Conservation (phyloP, 176 grass and related monocot genomes). For the Eleusine coracana region DNA sequence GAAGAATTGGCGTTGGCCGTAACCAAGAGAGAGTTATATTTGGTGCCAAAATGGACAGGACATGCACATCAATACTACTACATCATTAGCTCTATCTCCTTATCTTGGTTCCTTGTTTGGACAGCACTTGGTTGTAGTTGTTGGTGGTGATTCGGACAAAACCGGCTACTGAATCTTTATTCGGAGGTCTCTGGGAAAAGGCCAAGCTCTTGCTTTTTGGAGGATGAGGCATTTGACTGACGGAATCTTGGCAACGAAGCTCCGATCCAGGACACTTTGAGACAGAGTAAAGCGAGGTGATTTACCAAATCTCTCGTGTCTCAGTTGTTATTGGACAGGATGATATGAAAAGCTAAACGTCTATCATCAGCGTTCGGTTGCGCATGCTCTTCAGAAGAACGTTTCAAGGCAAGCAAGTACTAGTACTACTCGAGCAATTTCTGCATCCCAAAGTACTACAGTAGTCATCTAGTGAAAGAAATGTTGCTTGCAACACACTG, state of each 20-base stretch:
- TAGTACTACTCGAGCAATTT: background rate
- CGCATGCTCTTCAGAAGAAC: background rate
- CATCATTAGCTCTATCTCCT: background rate
- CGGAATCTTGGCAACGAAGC: conserved; percentile 15
- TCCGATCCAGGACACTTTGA: background rate
- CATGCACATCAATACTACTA: background rate
- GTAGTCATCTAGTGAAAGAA: background rate
- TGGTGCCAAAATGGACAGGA: conserved; percentile 21
- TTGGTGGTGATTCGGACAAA: conserved; percentile 25
- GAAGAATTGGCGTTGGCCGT: background rate
- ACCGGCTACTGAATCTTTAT: background rate
- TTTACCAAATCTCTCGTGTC: conserved; percentile 19
- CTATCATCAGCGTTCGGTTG: background rate
- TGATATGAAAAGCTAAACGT: background rate
- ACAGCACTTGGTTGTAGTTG: conserved; percentile 4
- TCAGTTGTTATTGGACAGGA: background rate
- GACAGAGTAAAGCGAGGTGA: background rate
- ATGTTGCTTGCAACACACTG: background rate
- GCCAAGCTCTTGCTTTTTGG: conserved; percentile 35
- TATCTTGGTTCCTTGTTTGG: background rate
- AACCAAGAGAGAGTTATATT: background rate
- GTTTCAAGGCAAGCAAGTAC: background rate
- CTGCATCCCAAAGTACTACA: too few relatives aligned
- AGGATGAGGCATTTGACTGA: conserved; percentile 25
- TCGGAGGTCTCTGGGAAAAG: conserved; percentile 22